Evolutionary conservation across 495 filamentous ascomycete genomes (phyloP).

Genomic region (Podospora comata): DNA sequence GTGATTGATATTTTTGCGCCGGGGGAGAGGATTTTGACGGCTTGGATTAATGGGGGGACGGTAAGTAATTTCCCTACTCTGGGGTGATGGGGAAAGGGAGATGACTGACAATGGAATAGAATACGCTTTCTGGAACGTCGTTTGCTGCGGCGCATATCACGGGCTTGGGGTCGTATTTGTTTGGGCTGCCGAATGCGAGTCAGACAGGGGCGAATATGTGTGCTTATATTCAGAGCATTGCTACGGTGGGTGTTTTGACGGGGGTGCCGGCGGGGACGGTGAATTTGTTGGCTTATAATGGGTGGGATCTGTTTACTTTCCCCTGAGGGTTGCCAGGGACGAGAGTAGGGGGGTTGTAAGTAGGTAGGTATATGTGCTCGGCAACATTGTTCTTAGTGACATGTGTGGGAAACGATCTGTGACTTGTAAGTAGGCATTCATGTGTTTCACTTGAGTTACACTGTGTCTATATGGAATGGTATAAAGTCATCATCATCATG

Average conservation of each 20-base stretch:
- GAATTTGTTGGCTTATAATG: constrained; percentile 14
- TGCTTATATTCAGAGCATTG: constrained; percentile 9
- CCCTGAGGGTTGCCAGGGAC: background rate
- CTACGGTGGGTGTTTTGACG: constrained; percentile 7
- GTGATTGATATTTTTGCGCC: constrained; percentile 58
- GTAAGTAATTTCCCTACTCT: constrained; percentile 27
- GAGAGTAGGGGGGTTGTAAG: background rate
- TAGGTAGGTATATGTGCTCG: background rate
- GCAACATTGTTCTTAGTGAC: background rate
- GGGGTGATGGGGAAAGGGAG: background rate
- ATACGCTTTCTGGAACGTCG: constrained; percentile 9
- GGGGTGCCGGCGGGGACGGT: constrained; percentile 4
- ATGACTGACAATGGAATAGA: background rate
- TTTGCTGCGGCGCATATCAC: constrained; percentile 47
- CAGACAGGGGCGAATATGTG: background rate
- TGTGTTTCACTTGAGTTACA: background rate
- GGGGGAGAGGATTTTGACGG: constrained; percentile 44
- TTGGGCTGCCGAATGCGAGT: constrained; percentile 8
- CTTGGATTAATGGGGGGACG: constrained; percentile 47
- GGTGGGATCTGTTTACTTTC: constrained; percentile 9
- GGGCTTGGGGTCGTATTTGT: constrained; percentile 43
- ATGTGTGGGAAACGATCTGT: background rate
- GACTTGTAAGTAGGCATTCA: background rate
- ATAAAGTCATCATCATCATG: too few relatives aligned
- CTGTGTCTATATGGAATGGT: background rate